Base-by-base conservation (phyloP, 805 yeast genomes). In the Candida ascalaphidarum region DNA sequence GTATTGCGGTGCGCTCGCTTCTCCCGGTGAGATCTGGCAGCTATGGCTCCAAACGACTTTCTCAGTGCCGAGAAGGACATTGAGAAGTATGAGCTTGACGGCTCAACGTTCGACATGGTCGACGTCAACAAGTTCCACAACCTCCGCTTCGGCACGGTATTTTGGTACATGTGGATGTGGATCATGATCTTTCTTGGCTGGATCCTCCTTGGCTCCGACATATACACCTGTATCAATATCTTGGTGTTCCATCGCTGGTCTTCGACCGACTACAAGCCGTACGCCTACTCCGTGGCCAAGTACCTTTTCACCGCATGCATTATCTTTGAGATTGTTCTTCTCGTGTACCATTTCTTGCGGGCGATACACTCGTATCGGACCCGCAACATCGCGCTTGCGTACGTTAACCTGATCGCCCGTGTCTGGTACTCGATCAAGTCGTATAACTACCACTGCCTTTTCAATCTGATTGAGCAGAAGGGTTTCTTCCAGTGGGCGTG, bases 231-330 rank as follows among this genome's bases (percentile, higher is more conserved):
- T 50, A 55, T 85, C 32, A 75, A 71, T 40, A 67, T 85, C 23
- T 59, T 84, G 40, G 92, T 81, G 1, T 76, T 78, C 49, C 71
- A 80, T 44, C 61, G 71, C 25, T 80, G 89, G 89, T 65, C 77
- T 3, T 63, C 74, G 4, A 52, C 62, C 24, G 66, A 69, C 29
- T 57, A 55, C 33, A 42, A 57, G 33, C 64, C 65, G 3, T 63
- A 61, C 40, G 64, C 68, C 43, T 46, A 73, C 67, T 32, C 68
- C 63, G 33, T 72, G 59, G 69, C 69, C 32, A 61, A 60, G 45
- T 81, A 89, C 89, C 55, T 81, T n/a, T 81, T 80, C 46, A 73
- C 81, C 2, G 83, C 79, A 3, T 85, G 95, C 50, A 85, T 85
- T 34, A 65, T 85, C 9, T 68, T 81, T 30, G 79, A 89, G 7